Evolutionary conservation across 2,329 filamentous ascomycete species (phyloP).

Genomic region (Alternaria viburni): DNA sequence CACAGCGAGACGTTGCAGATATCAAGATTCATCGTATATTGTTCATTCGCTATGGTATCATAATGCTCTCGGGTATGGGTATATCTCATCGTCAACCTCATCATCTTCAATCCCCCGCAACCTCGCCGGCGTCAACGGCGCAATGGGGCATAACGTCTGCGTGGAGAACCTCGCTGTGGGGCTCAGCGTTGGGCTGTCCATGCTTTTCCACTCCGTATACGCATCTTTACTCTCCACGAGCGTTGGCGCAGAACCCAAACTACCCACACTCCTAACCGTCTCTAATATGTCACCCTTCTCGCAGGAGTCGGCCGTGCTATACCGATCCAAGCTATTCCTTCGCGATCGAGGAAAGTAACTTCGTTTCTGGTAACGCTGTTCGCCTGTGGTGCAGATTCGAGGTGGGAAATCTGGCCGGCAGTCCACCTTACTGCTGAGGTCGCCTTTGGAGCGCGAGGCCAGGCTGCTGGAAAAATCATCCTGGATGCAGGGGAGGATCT

Average conservation of each 20-base stretch:
- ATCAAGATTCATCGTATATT: neutral
- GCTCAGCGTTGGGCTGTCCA: conserved; percentile 32
- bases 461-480: conserved; percentile 46
- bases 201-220: conserved; percentile 29
- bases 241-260: conserved; percentile 41
- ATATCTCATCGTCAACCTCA: conserved; percentile 33
- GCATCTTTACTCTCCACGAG: conserved; percentile 37
- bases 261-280: conserved; percentile 42
- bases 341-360: conserved; percentile 35
- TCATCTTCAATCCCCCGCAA: conserved; percentile 34
- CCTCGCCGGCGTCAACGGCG: conserved; percentile 35
- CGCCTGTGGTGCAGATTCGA: conserved; percentile 24
- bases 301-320: conserved; percentile 30
- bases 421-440: conserved; percentile 12
- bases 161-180: conserved; percentile 32
- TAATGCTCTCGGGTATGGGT: conserved; percentile 26
- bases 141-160: conserved; percentile 36
- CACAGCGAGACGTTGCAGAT: neutral
- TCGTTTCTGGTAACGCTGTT: conserved; percentile 30
- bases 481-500: conserved; percentile 45
- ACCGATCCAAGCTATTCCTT: conserved; percentile 38
- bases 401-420: conserved; percentile 28
- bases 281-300: conserved; percentile 45
- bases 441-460: conserved; percentile 27
- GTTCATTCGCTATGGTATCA: conserved; percentile 14